Percentiles rank a stretch among this genome's conserved stretches.
Evolutionary conservation across 2,329 filamentous ascomycete species (phyloP).

Genomic region (Huntiella abstrusa): DNA sequence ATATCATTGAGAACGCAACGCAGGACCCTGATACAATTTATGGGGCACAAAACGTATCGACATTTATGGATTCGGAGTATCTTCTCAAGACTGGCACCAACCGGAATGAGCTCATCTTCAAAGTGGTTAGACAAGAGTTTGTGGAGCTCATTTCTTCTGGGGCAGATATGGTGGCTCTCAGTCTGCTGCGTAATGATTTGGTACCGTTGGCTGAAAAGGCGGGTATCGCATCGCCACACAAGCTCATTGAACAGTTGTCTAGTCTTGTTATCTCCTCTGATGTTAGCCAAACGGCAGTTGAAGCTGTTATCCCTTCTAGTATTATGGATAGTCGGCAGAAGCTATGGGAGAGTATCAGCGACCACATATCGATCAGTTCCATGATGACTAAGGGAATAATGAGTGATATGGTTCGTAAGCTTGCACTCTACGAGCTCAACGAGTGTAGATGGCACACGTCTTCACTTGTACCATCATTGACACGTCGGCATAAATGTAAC

Average conservation of each 20-base stretch:
- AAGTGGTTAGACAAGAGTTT: slow-evolving; percentile 84
- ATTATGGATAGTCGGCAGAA: slow-evolving; percentile 59
- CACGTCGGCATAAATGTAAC: slow-evolving; percentile 74
- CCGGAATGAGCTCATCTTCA: slow-evolving; percentile 59
- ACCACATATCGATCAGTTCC: slow-evolving; percentile 81
- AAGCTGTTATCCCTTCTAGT: too few relatives aligned
- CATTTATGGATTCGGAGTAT: neutral
- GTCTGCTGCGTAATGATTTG: slow-evolving; percentile 71
- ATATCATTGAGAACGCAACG: slow-evolving; percentile 43
- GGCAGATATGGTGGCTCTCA: slow-evolving; percentile 55
- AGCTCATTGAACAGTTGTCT: slow-evolving; percentile 32
- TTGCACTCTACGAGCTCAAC: slow-evolving; percentile 68
- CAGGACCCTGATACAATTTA: neutral
- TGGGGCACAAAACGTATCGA: neutral
- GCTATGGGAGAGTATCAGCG: slow-evolving; percentile 25
- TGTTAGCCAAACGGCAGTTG: too few relatives aligned
- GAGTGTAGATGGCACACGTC: slow-evolving; percentile 82
- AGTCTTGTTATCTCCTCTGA: slow-evolving; percentile 39
- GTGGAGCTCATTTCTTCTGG: slow-evolving; percentile 65
- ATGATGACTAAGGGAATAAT: slow-evolving; percentile 92
- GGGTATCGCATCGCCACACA: too few relatives aligned
- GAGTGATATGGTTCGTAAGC: slow-evolving; percentile 59
- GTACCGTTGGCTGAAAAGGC: slow-evolving; percentile 47
- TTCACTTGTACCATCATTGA: slow-evolving; percentile 59
- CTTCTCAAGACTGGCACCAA: neutral